Evolutionary conservation across 441 rosid species (phyloP).

Genomic region (Gossypium gossypioides): DNA sequence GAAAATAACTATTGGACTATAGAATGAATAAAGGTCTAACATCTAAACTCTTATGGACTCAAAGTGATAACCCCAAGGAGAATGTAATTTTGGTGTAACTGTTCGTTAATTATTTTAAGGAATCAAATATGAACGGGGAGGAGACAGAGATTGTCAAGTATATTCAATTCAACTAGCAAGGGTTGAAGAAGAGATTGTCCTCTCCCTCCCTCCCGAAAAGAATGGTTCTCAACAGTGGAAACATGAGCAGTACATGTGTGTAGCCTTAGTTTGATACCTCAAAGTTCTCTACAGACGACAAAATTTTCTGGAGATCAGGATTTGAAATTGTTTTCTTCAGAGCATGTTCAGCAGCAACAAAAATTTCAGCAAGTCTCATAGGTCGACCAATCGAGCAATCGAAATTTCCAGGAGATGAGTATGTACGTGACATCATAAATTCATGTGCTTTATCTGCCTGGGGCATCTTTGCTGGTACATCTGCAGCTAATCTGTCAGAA

Average conservation of each 20-base stretch:
- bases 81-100: neutral
- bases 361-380: slow-evolving; percentile 94
- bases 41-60: neutral
- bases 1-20: neutral
- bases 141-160: neutral
- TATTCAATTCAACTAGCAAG: neutral
- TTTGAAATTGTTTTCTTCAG: slow-evolving; percentile 62
- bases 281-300: slow-evolving; percentile 70
- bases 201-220: neutral
- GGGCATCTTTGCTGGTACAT: slow-evolving; percentile 41
- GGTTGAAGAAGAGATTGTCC: slow-evolving; percentile 4
- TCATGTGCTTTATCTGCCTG: slow-evolving; percentile 36
- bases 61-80: neutral
- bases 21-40: neutral
- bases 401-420: slow-evolving; percentile 75
- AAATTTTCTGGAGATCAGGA: slow-evolving; percentile 54
- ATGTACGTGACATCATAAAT: slow-evolving; percentile 57
- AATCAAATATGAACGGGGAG: neutral
- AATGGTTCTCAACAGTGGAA: neutral
- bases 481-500: slow-evolving; percentile 73
- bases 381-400: slow-evolving; percentile 83
- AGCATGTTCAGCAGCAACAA: slow-evolving; percentile 91
- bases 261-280: slow-evolving; percentile 48
- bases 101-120: neutral
- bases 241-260: neutral